Conservation (phyloP, 768 basidiomycete species). For the Gelatoporia subvermispora region DNA sequence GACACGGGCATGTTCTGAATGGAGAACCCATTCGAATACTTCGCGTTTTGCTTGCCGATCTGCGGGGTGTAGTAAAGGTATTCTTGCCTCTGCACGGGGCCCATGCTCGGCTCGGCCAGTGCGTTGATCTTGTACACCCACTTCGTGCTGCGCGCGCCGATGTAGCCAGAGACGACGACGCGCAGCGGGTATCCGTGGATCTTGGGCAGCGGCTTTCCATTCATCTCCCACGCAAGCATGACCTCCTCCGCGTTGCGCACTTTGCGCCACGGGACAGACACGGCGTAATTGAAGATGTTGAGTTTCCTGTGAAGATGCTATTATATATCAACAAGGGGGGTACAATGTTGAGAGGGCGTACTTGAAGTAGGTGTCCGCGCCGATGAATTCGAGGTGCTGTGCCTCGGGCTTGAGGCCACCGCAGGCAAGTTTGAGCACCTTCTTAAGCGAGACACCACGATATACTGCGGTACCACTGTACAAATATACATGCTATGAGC, state of each 20-base stretch:
- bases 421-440: slow-evolving; percentile 47
- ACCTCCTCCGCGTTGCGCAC: slow-evolving; percentile 48
- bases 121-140: slow-evolving; percentile 52
- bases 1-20: slow-evolving; percentile 58
- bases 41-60: slow-evolving; percentile 48
- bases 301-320: slow-evolving; percentile 24
- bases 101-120: slow-evolving; percentile 42
- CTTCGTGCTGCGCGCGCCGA: slow-evolving; percentile 50
- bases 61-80: slow-evolving; percentile 49
- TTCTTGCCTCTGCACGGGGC: slow-evolving; percentile 49
- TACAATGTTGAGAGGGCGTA: slow-evolving; percentile 12
- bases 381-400: slow-evolving; percentile 50
- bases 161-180: slow-evolving; percentile 47
- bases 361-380: slow-evolving; percentile 57
- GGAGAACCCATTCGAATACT: slow-evolving; percentile 50
- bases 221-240: slow-evolving; percentile 51
- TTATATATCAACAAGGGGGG: not conserved
- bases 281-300: slow-evolving; percentile 38
- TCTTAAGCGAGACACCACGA: slow-evolving; percentile 49
- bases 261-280: slow-evolving; percentile 47
- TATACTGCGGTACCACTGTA: slow-evolving; percentile 47
- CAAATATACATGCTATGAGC: not conserved
- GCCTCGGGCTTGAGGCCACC: slow-evolving; percentile 45
- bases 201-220: slow-evolving; percentile 43
- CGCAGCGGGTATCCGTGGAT: slow-evolving; percentile 49